Conservation (phyloP, 1,139 yeast species). For the Saccharomyces hybrid region DNA sequence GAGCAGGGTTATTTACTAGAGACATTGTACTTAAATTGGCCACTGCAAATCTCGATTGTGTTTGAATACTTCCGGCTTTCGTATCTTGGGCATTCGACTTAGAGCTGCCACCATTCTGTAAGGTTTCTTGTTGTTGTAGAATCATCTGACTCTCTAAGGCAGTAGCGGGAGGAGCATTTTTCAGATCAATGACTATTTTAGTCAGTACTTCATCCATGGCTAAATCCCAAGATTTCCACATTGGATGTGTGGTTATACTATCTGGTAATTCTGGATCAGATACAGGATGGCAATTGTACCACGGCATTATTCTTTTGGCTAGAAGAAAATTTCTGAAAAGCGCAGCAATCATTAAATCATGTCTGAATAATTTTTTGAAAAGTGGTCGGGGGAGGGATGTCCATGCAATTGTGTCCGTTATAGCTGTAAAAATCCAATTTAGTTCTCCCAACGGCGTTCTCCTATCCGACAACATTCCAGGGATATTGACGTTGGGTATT, state of each 20-base stretch:
- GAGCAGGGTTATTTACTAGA: conserved; percentile 25
- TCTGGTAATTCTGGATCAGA: conserved; percentile 93
- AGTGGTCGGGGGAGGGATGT: conserved; percentile 80
- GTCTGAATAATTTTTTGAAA: conserved; percentile 84
- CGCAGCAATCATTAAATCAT: conserved; percentile 95
- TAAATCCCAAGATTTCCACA: conserved; percentile 99
- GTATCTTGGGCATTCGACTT: conserved; percentile 14
- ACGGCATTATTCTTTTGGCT: conserved; percentile 92
- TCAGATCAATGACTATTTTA: conserved; percentile 43
- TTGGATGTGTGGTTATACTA: conserved; percentile 67
- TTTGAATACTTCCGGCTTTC: conserved; percentile 20
- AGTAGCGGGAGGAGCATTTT: conserved; percentile 27
- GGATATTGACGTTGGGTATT: conserved; percentile 53
- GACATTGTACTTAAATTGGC: conserved; percentile 32
- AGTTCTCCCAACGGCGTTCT: conserved; percentile 93
- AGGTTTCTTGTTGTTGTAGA: conserved; percentile 23
- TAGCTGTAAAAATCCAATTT: conserved; percentile 96
- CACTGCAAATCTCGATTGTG: conserved; percentile 26
- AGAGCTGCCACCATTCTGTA: conserved; percentile 19
- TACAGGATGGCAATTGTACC: conserved; percentile 86
- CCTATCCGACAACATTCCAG: conserved; percentile 87
- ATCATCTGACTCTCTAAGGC: conserved; percentile 22
- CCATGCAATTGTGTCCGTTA: conserved; percentile 98
- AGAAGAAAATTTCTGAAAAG: conserved; percentile 82
- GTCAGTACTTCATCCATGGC: conserved; percentile 91